A percentile compares a stretch with the other conserved stretches of the same genome.
Evolutionary conservation across 139 green algal species (phyloP).

Genomic region (Nannochloris sp.): DNA sequence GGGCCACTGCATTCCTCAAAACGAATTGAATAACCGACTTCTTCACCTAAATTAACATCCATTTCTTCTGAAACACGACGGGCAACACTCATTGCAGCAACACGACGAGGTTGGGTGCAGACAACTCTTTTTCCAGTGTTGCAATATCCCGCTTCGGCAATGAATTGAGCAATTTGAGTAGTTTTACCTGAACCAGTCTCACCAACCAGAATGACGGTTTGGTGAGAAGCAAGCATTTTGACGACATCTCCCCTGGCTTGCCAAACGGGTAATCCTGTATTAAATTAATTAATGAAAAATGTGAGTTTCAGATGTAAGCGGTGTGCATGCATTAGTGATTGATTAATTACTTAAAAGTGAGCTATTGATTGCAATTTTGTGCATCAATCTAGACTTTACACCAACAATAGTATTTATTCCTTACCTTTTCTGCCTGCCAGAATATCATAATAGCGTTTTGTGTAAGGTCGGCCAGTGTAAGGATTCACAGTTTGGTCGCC

Average conservation of each 20-base stretch:
- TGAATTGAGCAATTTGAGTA: slow-evolving; percentile 99
- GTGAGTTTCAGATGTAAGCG: background rate
- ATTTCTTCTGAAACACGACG: slow-evolving; percentile 85
- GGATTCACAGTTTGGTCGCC: slow-evolving; percentile 46
- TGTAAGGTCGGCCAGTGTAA: slow-evolving; percentile 81
- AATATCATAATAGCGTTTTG: slow-evolving; percentile 86
- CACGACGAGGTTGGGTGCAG: slow-evolving; percentile 81
- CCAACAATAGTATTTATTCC: too few relatives aligned
- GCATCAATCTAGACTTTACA: background rate
- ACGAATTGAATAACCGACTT: slow-evolving; percentile 86
- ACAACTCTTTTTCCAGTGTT: slow-evolving; percentile 61
- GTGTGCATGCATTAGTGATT: background rate
- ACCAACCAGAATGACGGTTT: slow-evolving; percentile 97
- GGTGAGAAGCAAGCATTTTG: slow-evolving; percentile 80
- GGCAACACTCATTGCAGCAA: slow-evolving; percentile 84
- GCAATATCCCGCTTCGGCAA: slow-evolving; percentile 81
- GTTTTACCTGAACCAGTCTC: slow-evolving; percentile 98
- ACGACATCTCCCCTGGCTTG: slow-evolving; percentile 91
- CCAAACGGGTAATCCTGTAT: slow-evolving; percentile 88
- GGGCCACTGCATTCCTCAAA: slow-evolving; percentile 74
- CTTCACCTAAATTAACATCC: slow-evolving; percentile 62
- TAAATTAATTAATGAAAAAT: background rate
- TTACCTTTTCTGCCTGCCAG: slow-evolving; percentile 69
- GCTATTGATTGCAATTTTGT: background rate
- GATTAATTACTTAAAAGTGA: too few relatives aligned